Evolutionary conservation across 305 asterid genomes (phyloP).

Genomic region (Fraxinus sp.): DNA sequence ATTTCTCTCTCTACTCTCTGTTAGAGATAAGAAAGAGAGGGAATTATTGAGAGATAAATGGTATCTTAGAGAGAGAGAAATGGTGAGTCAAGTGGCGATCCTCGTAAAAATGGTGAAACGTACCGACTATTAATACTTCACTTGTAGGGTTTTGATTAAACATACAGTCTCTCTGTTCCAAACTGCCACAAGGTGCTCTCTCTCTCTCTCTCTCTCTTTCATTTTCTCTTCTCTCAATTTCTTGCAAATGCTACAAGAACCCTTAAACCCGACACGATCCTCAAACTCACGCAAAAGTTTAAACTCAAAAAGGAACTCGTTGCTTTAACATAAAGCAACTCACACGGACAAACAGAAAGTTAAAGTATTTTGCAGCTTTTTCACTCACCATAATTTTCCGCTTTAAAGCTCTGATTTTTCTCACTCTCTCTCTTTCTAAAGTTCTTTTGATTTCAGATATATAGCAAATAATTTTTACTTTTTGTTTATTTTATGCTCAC

Average conservation of each 20-base stretch:
- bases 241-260: conserved; percentile 5
- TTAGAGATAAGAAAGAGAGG: conserved; percentile 2
- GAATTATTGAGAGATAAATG: conserved; percentile 29
- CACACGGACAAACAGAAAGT: conserved; percentile 26
- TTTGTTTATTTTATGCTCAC: conserved; percentile 10
- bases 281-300: conserved; percentile 26
- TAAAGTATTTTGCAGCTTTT: conserved; percentile 55
- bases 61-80: background rate
- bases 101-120: background rate
- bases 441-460: conserved; percentile 44
- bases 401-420: background rate
- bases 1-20: conserved; percentile 8
- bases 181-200: conserved; percentile 28
- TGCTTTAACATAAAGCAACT: conserved; percentile 13
- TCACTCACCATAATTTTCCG: conserved; percentile 24
- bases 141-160: conserved; percentile 35
- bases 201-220: background rate
- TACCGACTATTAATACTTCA: background rate
- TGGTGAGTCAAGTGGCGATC: background rate
- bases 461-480: conserved; percentile 28
- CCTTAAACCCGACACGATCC: conserved; percentile 41
- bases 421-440: conserved; percentile 26
- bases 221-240: background rate
- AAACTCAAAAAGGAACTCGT: conserved; percentile 13
- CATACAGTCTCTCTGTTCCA: conserved; percentile 25